Base-by-base conservation (phyloP, 306 rosid species). In the Amphicarpaea edgeworthii region DNA sequence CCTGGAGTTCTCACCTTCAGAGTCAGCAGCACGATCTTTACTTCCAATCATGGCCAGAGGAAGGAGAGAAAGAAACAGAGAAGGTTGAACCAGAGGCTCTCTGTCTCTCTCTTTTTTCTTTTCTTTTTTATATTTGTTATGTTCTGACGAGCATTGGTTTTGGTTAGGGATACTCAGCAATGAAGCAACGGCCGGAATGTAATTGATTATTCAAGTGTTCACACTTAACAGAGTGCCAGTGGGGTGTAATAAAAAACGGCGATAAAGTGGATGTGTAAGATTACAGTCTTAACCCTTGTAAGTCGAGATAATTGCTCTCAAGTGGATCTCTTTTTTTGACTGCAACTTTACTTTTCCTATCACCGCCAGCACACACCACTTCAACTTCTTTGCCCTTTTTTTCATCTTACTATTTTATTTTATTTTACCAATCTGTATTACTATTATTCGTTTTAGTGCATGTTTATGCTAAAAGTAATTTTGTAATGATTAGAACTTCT, bases 1-100 rank as follows among this genome's bases (percentile, higher is more conserved):
- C 80, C 86, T 88, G 8, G 97, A 96, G 76, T 82, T 87, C 83
- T 96, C 99, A 60, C 84, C 98, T n/a, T 75, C 92, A 60, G 84
- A 73, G 73, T 84, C 93, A 67, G 77, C 76, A 74, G 49, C 78
- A 70, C 84, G 90, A 82, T 89, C 92, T 73, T 81, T 91, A 49
- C 78, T 84, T 37, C 88, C 87, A 45, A 91, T 83, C 96, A 93
- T 90, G 85, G 80, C 87, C 78, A 68, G 43, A 46, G 51, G 45
- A 41, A 45, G 19, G 21, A 12, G n/a, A 49, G 77, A 70, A 3
- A 80, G 55, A 79, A 42, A 14, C 26, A 50, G 34, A 47, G 30
- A 34, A 59, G 58, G 58, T n/a, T n/a, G n/a, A n/a, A n/a, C n/a
- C n/a, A n/a, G n/a, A n/a, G n/a, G n/a, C n/a, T n/a, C n/a, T n/a